Evolutionary conservation across 176 grass and related monocot genomes (phyloP).

Genomic region (Triticum aestivum): IWGSC_CS_RefSeq_v2.1 NC_057814.1:434505977-434506476

Average conservation of each 20-base stretch:
- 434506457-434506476: too few species aligned
- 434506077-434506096: conserved; percentile 43
- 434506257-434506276: neutral
- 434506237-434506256: neutral
- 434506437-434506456: too few species aligned
- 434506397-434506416: too few species aligned
- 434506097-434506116: conserved; percentile 51
- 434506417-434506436: too few species aligned
- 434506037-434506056: neutral
- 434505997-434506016: neutral
- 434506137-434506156: conserved; percentile 29
- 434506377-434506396: too few species aligned
- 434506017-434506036: neutral
- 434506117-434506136: conserved; percentile 12
- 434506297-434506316: neutral
- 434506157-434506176: conserved; percentile 19
- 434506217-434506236: neutral
- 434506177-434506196: neutral
- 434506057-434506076: conserved; percentile 36
- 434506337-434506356: neutral
- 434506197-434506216: neutral
- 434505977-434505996: conserved; percentile 36
- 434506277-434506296: neutral
- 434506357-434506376: neutral
- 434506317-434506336: neutral